Conservation (phyloP, 2,329 filamentous ascomycete species). For the Hypoxylon sp. region DNA sequence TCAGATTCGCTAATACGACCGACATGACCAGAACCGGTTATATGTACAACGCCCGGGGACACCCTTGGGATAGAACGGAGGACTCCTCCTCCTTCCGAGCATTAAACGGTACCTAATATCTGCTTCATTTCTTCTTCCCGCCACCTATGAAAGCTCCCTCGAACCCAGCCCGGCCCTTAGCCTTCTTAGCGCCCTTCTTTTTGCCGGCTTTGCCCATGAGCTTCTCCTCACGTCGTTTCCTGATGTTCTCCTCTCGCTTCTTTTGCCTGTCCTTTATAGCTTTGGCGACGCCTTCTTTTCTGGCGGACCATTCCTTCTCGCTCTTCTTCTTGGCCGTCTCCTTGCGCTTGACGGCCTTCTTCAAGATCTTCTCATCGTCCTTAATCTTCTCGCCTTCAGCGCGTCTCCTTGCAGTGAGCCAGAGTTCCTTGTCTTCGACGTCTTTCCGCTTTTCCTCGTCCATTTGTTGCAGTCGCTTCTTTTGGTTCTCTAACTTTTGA, state of each 20-base stretch:
- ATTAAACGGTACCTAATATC: background rate
- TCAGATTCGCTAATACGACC: conserved; percentile 14
- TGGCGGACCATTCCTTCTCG: conserved; percentile 86
- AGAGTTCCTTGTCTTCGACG: conserved; percentile 92
- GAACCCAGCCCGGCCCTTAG: conserved; percentile 72
- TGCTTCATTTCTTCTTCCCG: conserved; percentile 58
- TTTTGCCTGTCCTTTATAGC: conserved; percentile 83
- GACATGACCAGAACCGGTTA: background rate
- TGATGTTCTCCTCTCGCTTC: conserved; percentile 85
- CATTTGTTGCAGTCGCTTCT: conserved; percentile 81
- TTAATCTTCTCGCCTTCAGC: conserved; percentile 90
- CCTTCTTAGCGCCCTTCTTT: conserved; percentile 63
- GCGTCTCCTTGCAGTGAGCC: conserved; percentile 90
- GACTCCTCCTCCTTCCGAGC: background rate
- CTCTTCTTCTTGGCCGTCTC: conserved; percentile 92
- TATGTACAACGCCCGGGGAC: conserved; percentile 23
- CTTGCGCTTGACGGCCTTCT: conserved; percentile 96
- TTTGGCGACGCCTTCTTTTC: conserved; percentile 79
- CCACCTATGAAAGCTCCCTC: conserved; percentile 77
- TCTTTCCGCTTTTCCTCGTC: conserved; percentile 86
- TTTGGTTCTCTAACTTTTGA: conserved; percentile 87
- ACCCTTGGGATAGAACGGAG: background rate
- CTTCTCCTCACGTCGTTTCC: conserved; percentile 82
- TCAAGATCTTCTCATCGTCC: conserved; percentile 88
- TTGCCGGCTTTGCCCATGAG: conserved; percentile 69